phyloP scores from a whole-genome alignment of 306 rosid species.

The Herpetospermum pedunculosum region DNA sequence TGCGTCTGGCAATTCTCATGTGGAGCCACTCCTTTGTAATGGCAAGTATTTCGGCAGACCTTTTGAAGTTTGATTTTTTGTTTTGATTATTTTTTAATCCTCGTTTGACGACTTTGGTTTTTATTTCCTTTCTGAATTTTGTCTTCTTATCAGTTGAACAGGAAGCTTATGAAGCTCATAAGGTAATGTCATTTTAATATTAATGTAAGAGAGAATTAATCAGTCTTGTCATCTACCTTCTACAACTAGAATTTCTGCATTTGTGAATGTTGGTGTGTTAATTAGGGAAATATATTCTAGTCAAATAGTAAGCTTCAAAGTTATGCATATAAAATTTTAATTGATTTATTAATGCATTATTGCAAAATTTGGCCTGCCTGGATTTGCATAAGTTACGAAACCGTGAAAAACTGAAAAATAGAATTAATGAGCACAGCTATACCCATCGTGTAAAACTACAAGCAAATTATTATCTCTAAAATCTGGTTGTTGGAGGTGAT shows the following conservation, averaged over 20 bases:
- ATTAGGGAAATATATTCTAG: not conserved
- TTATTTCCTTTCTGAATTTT: constrained; percentile 6
- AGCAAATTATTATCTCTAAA: not conserved
- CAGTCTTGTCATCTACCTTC: not conserved
- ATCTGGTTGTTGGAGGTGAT: not conserved
- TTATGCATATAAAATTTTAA: not conserved
- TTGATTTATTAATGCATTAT: not conserved
- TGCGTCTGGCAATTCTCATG: constrained; percentile 44
- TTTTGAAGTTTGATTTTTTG: constrained; percentile 20
- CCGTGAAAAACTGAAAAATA: not conserved
- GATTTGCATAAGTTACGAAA: not conserved
- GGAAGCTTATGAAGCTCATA: constrained; percentile 65
- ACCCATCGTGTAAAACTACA: not conserved
- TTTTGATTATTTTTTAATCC: constrained; percentile 5
- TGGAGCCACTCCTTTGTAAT: constrained; percentile 55
- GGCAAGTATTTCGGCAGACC: constrained; percentile 37
- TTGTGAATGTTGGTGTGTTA: not conserved
- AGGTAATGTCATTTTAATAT: constrained; percentile 35
- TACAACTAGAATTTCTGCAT: not conserved
- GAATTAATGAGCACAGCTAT: not conserved
- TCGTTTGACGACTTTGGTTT: not conserved
- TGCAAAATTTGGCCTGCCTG: not conserved
- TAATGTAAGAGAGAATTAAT: not conserved
- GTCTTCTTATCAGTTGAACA: constrained; percentile 42
- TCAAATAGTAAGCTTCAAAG: not conserved